These are phyloP conservation scores for Diaporthe citrichinensis DNA, from an alignment of 2,329 filamentous ascomycete species.

Conservation along the genomic window DNA sequence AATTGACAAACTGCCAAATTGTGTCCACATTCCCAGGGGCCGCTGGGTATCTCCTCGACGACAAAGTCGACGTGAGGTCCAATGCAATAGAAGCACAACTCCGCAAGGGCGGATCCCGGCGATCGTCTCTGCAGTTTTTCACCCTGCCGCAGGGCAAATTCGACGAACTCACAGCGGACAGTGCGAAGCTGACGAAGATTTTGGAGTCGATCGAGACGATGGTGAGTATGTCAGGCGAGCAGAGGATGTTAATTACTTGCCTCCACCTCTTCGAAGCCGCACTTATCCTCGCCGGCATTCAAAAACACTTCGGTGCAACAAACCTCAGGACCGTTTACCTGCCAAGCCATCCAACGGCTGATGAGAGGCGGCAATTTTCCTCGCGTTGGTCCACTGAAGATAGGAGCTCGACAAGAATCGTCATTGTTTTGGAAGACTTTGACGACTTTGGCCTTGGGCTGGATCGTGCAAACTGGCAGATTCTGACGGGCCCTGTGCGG, in stretches of 20 bases:
- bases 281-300: neutral
- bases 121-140: neutral
- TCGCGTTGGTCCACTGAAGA: neutral
- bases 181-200: neutral
- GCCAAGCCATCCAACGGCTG: neutral
- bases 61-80: neutral
- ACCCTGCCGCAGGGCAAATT: neutral
- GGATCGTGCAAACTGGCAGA: neutral
- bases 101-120: neutral
- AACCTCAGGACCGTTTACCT: neutral
- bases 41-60: neutral
- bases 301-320: neutral
- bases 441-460: neutral
- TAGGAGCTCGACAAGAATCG: neutral
- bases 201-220: neutral
- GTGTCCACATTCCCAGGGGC: neutral
- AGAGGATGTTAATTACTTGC: neutral
- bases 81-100: neutral
- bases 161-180: neutral
- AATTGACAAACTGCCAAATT: neutral
- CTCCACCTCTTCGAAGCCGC: neutral
- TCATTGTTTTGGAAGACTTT: neutral
- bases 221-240: neutral
- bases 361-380: neutral
- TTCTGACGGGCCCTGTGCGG: neutral